A percentile compares a stretch with the other conserved stretches of the same genome.
These are phyloP conservation scores for Scedosporium boydii DNA, from an alignment of 2,329 filamentous ascomycete species.

Conservation along the genomic window DNA sequence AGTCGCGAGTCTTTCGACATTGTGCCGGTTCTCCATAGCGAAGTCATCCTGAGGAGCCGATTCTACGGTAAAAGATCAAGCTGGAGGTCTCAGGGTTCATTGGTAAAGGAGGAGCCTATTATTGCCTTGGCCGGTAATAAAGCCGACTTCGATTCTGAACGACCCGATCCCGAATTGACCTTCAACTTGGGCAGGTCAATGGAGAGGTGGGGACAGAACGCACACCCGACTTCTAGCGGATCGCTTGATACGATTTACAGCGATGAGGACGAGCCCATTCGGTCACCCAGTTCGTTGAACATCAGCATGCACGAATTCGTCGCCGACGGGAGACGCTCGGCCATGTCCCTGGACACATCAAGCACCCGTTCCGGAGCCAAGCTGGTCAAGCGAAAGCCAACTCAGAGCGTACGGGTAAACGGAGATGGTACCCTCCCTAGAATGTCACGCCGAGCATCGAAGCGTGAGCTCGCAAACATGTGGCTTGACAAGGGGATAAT, in stretches of 20 bases:
- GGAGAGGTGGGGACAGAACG: not conserved
- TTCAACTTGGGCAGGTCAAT: not conserved
- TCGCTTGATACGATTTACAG: no score
- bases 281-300: conserved; percentile 12
- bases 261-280: conserved; percentile 8
- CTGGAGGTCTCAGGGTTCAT: not conserved
- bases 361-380: not conserved
- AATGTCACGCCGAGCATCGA: not conserved
- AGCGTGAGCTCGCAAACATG: conserved; percentile 20
- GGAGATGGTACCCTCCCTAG: not conserved
- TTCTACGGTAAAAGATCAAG: not conserved
- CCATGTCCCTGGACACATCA: not conserved
- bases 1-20: conserved; percentile 14
- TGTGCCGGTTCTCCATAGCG: conserved; percentile 11
- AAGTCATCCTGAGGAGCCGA: conserved; percentile 12
- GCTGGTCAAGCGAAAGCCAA: not conserved
- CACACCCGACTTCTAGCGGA: no score
- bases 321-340: not conserved
- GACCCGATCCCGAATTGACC: not conserved
- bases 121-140: conserved; percentile 65
- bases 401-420: not conserved
- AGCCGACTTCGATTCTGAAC: conserved; percentile 38
- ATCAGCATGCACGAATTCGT: not conserved
- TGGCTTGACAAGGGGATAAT: conserved; percentile 25
- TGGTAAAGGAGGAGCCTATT: conserved; percentile 24